A percentile compares a stretch with the other conserved stretches of the same genome.
These are phyloP conservation scores for Globisporangium okanoganense DNA, from an alignment of 352 stramenopile species.

Conservation along the genomic window DNA sequence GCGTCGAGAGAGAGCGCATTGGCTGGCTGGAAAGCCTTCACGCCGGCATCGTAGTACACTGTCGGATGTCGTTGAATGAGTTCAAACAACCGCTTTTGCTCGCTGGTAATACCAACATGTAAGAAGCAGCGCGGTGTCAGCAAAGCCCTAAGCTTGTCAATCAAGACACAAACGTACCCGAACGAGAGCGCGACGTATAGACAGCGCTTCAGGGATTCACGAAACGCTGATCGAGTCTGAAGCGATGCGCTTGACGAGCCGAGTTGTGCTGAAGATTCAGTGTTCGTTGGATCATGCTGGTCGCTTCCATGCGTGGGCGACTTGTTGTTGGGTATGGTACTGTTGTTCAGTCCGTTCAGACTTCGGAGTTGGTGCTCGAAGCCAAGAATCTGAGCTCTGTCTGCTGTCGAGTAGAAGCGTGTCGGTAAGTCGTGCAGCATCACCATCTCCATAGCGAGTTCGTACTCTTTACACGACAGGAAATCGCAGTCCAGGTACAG, in stretches of 20 bases:
- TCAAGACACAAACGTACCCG: conserved; percentile 13
- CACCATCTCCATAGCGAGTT: conserved; percentile 38
- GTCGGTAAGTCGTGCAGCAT: conserved; percentile 36
- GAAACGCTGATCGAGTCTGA: conserved; percentile 31
- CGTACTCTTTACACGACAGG: conserved; percentile 27
- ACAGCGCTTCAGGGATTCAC: conserved; percentile 47
- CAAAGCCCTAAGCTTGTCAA: background rate
- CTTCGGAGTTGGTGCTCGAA: conserved; percentile 29
- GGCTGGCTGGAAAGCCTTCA: conserved; percentile 32
- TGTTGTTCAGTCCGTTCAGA: background rate
- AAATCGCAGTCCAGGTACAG: conserved; percentile 60
- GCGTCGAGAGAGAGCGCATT: conserved; percentile 22
- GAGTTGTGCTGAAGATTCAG: background rate
- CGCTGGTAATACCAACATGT: conserved; percentile 16
- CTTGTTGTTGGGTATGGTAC: background rate
- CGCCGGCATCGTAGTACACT: conserved; percentile 40
- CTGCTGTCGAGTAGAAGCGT: conserved; percentile 40
- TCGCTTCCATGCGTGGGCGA: background rate
- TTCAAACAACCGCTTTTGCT: conserved; percentile 27
- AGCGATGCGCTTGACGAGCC: background rate
- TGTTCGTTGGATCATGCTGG: background rate
- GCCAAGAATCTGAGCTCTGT: conserved; percentile 47
- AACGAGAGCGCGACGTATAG: conserved; percentile 56
- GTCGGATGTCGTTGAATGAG: conserved; percentile 33
- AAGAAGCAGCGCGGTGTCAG: background rate